phyloP scores from a whole-genome alignment of 352 stramenopile genomes.

The Stramenopiles sp. region DNA sequence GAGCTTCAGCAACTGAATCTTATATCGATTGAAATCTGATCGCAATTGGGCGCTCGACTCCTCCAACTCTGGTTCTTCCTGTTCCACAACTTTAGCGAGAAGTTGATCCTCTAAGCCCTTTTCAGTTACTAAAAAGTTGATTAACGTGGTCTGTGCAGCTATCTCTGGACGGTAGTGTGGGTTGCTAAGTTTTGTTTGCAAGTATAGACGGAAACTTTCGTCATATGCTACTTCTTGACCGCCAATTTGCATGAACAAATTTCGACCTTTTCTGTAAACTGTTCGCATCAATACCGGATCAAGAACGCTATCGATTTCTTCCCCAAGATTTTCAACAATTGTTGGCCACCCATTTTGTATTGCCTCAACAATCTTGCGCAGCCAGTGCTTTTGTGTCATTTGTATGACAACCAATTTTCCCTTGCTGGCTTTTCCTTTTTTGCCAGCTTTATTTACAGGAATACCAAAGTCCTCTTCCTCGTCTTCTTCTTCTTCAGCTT shows the following conservation, averaged over 20 bases:
- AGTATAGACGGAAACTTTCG: constrained; percentile 50
- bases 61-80: constrained; percentile 62
- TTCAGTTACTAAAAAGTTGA: constrained; percentile 79
- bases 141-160: constrained; percentile 68
- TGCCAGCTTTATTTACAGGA: constrained; percentile 15
- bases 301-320: constrained; percentile 56
- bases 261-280: constrained; percentile 58
- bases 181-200: constrained; percentile 73
- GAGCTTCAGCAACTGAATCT: constrained; percentile 64
- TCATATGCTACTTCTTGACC: constrained; percentile 69
- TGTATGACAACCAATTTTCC: constrained; percentile 41
- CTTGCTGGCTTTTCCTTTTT: constrained; percentile 1
- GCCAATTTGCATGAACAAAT: constrained; percentile 58
- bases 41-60: constrained; percentile 55
- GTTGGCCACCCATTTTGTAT: constrained; percentile 51
- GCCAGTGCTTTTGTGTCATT: constrained; percentile 47
- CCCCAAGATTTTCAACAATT: constrained; percentile 64
- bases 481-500: not conserved
- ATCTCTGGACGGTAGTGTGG: constrained; percentile 72
- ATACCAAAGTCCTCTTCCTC: constrained; percentile 11
- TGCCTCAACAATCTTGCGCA: constrained; percentile 41
- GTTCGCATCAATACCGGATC: constrained; percentile 64
- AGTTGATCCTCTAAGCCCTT: constrained; percentile 65
- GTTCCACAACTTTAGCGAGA: constrained; percentile 58
- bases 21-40: constrained; percentile 66